A percentile compares a stretch with the other conserved stretches of the same genome.
phyloP scores from a whole-genome alignment of 345 rosid genomes.

The Aquilaria sinensis region DNA sequence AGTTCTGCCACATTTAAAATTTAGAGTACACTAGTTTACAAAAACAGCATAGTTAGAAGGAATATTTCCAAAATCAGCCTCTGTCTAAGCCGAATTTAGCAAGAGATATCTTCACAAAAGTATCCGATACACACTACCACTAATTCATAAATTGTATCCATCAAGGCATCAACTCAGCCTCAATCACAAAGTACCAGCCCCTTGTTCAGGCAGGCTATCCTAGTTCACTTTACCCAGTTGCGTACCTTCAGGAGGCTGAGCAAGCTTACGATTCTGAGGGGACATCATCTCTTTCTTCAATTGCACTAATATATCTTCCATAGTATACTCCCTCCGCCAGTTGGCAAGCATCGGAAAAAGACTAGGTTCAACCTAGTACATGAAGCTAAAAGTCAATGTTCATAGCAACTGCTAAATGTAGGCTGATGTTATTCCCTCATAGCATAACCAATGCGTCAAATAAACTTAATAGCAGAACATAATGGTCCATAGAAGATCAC shows the following conservation, averaged over 20 bases:
- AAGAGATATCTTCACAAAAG: no score
- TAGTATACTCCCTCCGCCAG: constrained; percentile 68
- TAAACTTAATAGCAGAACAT: not conserved
- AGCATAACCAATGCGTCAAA: not conserved
- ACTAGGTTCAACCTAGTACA: constrained; percentile 59
- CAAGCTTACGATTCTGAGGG: constrained; percentile 69
- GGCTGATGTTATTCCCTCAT: not conserved
- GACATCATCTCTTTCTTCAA: constrained; percentile 81
- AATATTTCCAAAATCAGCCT: not conserved
- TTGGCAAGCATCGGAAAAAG: constrained; percentile 63
- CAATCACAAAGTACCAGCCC: not conserved
- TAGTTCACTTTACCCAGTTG: not conserved
- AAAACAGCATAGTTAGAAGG: not conserved
- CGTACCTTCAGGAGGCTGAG: constrained; percentile 81
- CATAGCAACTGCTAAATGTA: not conserved
- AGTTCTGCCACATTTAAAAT: no score
- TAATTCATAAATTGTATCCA: not conserved
- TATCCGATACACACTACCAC: no score
- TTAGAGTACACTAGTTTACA: not conserved
- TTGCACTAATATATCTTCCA: constrained; percentile 68
- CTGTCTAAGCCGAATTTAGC: no score
- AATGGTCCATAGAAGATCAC: constrained; percentile 4
- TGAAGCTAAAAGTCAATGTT: constrained; percentile 10
- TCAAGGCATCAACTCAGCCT: not conserved
- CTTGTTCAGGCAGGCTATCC: not conserved